Evolutionary conservation across 768 basidiomycete species (phyloP), one percentile per base, ranked within the genome.

Genomic region (Suillus alpinus): DNA sequence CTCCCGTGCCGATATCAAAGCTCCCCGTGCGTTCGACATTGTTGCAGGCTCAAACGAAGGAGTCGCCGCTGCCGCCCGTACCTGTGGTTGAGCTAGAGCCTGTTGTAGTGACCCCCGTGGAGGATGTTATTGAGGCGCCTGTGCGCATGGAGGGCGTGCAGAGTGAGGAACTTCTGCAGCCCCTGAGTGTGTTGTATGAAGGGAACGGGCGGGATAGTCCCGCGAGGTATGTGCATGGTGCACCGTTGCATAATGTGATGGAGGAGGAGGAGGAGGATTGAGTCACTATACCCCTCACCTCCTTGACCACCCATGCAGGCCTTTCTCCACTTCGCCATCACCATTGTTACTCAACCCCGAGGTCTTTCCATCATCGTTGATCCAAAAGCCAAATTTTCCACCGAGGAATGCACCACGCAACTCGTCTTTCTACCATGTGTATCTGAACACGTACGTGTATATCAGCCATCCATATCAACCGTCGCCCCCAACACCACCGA

Each of bases 171-270:
- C 61, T 63, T 23, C 63, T 75, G 13, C 75, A 79, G 36, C 73
- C 72, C 3, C 77, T 77, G 6, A 69, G 67, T 1, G 50, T 77
- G 7, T 62, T 74, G 10, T 65, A 78, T 16, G 76, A 77, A n/a
- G 84, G 85, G 20, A 72, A 78, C 8, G 86, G 85, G 4, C 78
- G 84, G n/a, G 77, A 74, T 20, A 89, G 87, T 66, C 89, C 89
- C 12, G 83, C 72, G 37, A 83, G 91, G 46, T 94, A 94, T 68
- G 71, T 91, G 14, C 92, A 94, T 67, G 92, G 92, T 29, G 89
- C 90, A 8, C 92, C 92, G 32, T 78, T 94, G 67, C 90, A 93
- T 65, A 94, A 94, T 62, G 92, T 94, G 44, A 26, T 92, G 52
- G 92, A 93, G 71, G 91, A 92, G 67, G 87, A 89, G 61, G 90